Base-by-base conservation (phyloP, 164 flowering plant species). In the Annona squamosa region DNA sequence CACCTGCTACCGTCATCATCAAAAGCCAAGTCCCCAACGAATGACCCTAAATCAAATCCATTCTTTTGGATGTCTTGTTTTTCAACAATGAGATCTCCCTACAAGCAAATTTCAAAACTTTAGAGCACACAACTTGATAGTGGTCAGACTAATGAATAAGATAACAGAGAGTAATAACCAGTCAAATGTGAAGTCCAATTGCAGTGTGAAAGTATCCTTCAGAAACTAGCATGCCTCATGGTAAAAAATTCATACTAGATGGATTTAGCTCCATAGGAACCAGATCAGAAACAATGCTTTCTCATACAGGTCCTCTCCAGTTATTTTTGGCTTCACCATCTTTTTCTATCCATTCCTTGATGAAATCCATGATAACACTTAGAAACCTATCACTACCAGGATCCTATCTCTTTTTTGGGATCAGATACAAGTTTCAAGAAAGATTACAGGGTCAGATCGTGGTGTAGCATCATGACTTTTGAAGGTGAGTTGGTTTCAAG, bases 1-100 rank as follows among this genome's bases (percentile, higher is more conserved):
- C 73, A 92, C 98, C 93, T 84, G 86, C 82, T 79, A 37, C 82
- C 86, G 64, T 92, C 97, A 4, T 92, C 99, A 73, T 91, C 97
- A 68, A 84, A 79, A 65, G 83, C 80, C 75, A 92, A 84, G 76
- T 94, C 99, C 67, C 97, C 99, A 76, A 92, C 91, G 82, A 92
- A 88, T 7, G 85, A 81, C 52, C 91, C 95, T 71, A 92, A 86
- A 82, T 92, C 95, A 70, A 92, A 84, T 52, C 76, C 82, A 71
- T 56, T 75, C 74, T 82, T 85, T 65, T 78, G 82, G 16, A 78
- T 72, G 77, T 86, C 86, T 64, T 63, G 77, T 18, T 75, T 67
- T 44, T 84, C 88, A 44, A 59, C 77, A 63, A 71, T 79, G 19
- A 82, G 71, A 37, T 68, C 74, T 10, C 45, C 83, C 88, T 84